Evolutionary conservation across 2,329 filamentous ascomycete species (phyloP), one percentile per base, ranked within the genome.

Genomic region (Cladosporium sp.): DNA sequence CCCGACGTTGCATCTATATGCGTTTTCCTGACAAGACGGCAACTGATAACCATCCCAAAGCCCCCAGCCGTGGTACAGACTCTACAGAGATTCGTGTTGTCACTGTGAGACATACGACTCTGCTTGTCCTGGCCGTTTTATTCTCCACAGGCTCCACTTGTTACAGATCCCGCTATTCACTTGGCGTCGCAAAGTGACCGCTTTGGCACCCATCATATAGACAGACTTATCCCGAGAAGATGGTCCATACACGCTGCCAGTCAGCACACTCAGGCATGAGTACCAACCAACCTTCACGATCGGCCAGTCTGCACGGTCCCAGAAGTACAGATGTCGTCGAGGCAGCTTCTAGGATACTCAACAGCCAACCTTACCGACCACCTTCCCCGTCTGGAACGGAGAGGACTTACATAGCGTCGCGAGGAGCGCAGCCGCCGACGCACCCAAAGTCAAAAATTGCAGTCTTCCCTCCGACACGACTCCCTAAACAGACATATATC

Each of bases 321-420:
- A 63, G 49, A 23, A 56, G 49, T 48, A 53, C 49, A 25, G 60
- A 63, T 56, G 60, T 63, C 11, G 54, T 63, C 26, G 60, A 63
- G 25, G 60, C 32, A 46, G 60, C 60, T 56, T 63, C 60, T 21
- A 46, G 34, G 18, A 25, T 56, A 36, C 60, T 63, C 32, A 36
- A 25, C 43, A 54, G 48, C 32, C 34, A 26, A 10, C 30, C 53
- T 30, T 30, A 54, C 21, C 48, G 48, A 32, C 34, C 60, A 13
- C 54, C 60, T 3, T 54, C 60, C 4, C 48, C 60, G 49, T 43
- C 48, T 43, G 30, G 60, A 23, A 63, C 60, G 49, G 60, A 63
- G 8, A 23, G 21, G 10, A 63, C 60, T 5, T 43, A 28, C 49
- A 25, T 54, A 7, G 60, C 60, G 23, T 63, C 60, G 36, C 54